phyloP scores from a whole-genome alignment of 352 stramenopile genomes.

The Phytopythium montanum region DNA sequence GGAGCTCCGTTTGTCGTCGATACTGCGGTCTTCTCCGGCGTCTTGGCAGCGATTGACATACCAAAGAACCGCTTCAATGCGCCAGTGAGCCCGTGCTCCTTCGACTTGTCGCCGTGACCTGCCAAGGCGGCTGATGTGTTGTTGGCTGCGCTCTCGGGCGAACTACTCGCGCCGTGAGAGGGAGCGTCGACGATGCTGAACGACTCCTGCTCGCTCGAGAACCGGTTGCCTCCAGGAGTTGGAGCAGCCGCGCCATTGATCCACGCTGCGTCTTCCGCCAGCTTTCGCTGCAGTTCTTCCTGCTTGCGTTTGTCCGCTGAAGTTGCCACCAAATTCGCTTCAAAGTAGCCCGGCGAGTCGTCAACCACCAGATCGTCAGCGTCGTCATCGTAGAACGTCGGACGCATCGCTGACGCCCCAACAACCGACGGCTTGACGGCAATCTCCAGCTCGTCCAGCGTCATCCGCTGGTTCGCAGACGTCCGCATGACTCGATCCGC shows the following conservation, averaged over 20 bases:
- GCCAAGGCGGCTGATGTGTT: background rate
- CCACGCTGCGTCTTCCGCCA: slow-evolving; percentile 20
- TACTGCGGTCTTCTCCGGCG: slow-evolving; percentile 7
- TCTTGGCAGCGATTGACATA: slow-evolving; percentile 28
- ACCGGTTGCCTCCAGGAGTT: slow-evolving; percentile 11
- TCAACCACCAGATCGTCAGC: slow-evolving; percentile 57
- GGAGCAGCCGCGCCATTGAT: slow-evolving; percentile 20
- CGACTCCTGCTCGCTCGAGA: slow-evolving; percentile 40
- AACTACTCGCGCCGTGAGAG: slow-evolving; percentile 29
- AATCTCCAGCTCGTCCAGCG: slow-evolving; percentile 25
- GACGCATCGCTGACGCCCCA: slow-evolving; percentile 3
- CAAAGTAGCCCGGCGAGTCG: slow-evolving; percentile 57
- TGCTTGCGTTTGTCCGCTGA: slow-evolving; percentile 21
- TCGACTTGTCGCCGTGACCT: slow-evolving; percentile 10
- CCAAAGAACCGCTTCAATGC: slow-evolving; percentile 71
- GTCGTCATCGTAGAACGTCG: slow-evolving; percentile 43
- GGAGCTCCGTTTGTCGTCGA: background rate
- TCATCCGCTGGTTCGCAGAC: slow-evolving; percentile 14
- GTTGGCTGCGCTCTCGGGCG: slow-evolving; percentile 12
- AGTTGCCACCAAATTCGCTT: slow-evolving; percentile 22
- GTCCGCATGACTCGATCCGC: slow-evolving; percentile 7
- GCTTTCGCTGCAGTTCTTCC: slow-evolving; percentile 19
- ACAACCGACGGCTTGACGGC: background rate
- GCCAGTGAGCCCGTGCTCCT: slow-evolving; percentile 32
- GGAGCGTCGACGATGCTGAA: slow-evolving; percentile 53